A percentile compares a stretch with the other conserved stretches of the same genome.
phyloP scores from a whole-genome alignment of 139 green algal genomes.

The Chlorella ohadii region DNA sequence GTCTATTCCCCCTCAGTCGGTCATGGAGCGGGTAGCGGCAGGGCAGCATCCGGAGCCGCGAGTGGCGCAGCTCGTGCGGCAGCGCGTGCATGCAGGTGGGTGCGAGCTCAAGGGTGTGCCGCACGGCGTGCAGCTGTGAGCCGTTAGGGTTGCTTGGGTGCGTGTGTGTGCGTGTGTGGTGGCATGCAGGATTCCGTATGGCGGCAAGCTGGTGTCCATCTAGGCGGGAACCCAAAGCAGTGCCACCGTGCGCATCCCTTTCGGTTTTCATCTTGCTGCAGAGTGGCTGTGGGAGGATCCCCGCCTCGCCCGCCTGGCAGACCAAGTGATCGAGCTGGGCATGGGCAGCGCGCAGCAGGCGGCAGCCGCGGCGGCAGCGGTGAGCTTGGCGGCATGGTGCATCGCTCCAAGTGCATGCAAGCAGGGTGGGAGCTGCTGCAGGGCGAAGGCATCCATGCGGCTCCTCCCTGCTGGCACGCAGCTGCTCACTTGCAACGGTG shows the following conservation, averaged over 20 bases:
- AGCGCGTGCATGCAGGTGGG: not conserved
- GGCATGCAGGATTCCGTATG: too few relatives aligned
- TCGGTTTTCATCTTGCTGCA: not conserved
- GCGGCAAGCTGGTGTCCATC: too few relatives aligned
- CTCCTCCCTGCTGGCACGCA: too few relatives aligned
- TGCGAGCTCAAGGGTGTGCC: not conserved
- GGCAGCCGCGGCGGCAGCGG: not conserved
- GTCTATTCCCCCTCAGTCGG: not conserved
- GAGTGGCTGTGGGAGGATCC: not conserved
- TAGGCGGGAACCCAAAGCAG: too few relatives aligned
- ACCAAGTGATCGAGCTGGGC: not conserved
- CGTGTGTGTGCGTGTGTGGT: too few relatives aligned
- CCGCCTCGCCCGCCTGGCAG: not conserved
- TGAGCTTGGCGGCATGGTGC: not conserved
- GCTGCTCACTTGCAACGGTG: too few relatives aligned
- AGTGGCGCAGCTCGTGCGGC: conserved; percentile 12
- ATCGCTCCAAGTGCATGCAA: not conserved
- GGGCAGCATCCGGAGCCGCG: not conserved
- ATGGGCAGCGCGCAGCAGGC: not conserved
- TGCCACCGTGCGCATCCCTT: too few relatives aligned
- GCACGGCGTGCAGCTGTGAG: too few relatives aligned
- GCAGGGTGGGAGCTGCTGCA: too few relatives aligned
- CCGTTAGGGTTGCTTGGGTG: too few relatives aligned
- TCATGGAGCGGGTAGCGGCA: not conserved
- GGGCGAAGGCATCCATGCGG: too few relatives aligned